These are phyloP conservation scores for Nitzschia inconspicua DNA, from an alignment of 108 stramenopile genomes.

Conservation along the genomic window DNA sequence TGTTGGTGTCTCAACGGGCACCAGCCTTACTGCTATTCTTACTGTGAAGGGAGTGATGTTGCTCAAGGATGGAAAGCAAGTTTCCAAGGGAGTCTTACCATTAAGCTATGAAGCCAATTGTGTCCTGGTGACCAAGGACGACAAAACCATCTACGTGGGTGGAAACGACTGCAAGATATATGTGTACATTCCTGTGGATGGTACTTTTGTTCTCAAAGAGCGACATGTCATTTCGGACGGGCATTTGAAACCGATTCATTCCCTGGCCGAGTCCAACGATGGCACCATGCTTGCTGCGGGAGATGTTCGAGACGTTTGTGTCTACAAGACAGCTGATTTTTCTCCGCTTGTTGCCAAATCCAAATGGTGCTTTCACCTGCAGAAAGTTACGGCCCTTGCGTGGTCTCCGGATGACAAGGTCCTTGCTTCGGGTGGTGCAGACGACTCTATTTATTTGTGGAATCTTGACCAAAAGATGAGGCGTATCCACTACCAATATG, in stretches of 20 bases:
- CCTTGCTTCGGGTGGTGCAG: constrained; percentile 76
- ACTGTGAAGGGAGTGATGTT: constrained; percentile 72
- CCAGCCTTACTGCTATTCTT: constrained; percentile 60
- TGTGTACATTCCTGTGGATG: constrained; percentile 74
- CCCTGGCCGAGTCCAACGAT: constrained; percentile 83
- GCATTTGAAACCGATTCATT: constrained; percentile 77
- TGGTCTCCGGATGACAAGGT: constrained; percentile 73
- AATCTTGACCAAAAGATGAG: constrained; percentile 63
- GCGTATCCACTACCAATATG: constrained; percentile 74
- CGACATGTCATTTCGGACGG: constrained; percentile 52
- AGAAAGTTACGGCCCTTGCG: constrained; percentile 61
- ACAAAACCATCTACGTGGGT: constrained; percentile 86
- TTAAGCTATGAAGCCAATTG: constrained; percentile 66
- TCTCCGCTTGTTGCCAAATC: constrained; percentile 52
- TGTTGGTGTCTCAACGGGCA: constrained; percentile 60
- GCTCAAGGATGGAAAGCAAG: constrained; percentile 40
- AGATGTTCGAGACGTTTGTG: constrained; percentile 77
- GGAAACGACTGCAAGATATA: constrained; percentile 90
- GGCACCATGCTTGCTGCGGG: constrained; percentile 82
- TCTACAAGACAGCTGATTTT: constrained; percentile 51
- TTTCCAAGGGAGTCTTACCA: constrained; percentile 39
- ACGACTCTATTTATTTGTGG: constrained; percentile 84
- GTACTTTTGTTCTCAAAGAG: constrained; percentile 39
- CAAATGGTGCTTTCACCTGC: constrained; percentile 83
- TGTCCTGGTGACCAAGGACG: constrained; percentile 71